Percentiles rank a stretch among this genome's conserved stretches.
These are phyloP conservation scores for Trichoderma aggressivum DNA, from an alignment of 2,329 filamentous ascomycete species.

Conservation along the genomic window DNA sequence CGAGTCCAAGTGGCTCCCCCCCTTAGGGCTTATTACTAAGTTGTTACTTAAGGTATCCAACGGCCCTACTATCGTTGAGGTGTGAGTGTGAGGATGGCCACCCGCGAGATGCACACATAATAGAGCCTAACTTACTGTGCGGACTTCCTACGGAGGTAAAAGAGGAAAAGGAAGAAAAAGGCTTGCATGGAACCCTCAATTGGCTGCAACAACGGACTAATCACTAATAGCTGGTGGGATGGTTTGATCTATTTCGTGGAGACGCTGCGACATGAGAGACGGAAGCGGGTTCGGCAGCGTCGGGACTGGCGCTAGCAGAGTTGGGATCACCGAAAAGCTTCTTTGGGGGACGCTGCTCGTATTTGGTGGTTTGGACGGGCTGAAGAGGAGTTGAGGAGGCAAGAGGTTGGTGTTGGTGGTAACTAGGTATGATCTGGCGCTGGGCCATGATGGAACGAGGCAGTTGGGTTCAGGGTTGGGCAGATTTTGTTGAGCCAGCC, in stretches of 20 bases:
- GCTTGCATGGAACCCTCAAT: background rate
- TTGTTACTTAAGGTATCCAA: background rate
- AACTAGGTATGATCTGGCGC: background rate
- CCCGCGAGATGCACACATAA: background rate
- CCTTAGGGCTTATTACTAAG: conserved; percentile 1
- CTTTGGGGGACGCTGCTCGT: background rate
- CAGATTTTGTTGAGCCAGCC: background rate
- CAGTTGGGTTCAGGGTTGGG: background rate
- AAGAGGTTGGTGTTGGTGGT: background rate
- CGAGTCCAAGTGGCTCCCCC: background rate
- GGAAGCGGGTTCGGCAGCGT: conserved; percentile 8
- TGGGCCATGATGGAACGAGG: background rate
- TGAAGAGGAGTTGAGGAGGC: background rate
- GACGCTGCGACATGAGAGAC: background rate
- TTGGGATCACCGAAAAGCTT: conserved; percentile 5
- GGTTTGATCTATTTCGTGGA: background rate
- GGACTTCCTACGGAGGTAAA: background rate
- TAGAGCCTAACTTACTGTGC: background rate
- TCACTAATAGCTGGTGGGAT: background rate
- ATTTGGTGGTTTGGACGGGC: background rate
- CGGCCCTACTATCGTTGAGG: background rate
- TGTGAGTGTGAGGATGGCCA: background rate
- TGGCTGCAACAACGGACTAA: background rate
- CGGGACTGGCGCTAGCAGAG: conserved; percentile 13
- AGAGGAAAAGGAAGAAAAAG: background rate